Percentiles rank a stretch among this genome's conserved stretches.
phyloP scores from a whole-genome alignment of 139 green algal genomes.

The Nannochloris sp. region DNA sequence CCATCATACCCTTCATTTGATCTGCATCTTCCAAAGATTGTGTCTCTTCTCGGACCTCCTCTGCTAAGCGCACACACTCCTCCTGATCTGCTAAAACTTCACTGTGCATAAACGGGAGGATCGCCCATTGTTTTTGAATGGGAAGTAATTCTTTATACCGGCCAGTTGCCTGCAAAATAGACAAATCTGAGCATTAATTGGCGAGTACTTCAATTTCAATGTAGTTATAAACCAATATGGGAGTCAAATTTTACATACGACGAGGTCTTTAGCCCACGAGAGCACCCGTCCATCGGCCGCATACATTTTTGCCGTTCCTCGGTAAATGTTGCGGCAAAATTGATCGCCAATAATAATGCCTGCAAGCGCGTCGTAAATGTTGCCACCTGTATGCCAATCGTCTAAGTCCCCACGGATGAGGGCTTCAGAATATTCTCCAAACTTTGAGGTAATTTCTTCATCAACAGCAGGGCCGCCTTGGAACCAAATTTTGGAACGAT shows the following conservation, averaged over 20 bases:
- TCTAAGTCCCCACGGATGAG: constrained; percentile 11
- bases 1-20: neutral
- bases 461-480: constrained; percentile 9
- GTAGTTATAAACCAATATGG: constrained; percentile 4
- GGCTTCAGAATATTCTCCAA: constrained; percentile 5
- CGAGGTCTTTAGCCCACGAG: neutral
- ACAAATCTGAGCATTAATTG: neutral
- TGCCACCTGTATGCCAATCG: neutral
- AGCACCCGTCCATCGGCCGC: neutral
- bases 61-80: constrained; percentile 16
- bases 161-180: constrained; percentile 6
- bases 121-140: constrained; percentile 24
- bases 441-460: constrained; percentile 7
- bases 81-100: constrained; percentile 47
- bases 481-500: constrained; percentile 16
- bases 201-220: constrained; percentile 11
- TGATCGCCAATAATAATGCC: constrained; percentile 52
- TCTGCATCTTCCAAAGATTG: neutral
- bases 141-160: constrained; percentile 6
- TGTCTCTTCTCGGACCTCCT: constrained; percentile 2
- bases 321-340: constrained; percentile 38
- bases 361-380: constrained; percentile 13
- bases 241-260: neutral
- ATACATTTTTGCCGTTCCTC: constrained; percentile 22
- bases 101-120: constrained; percentile 48